These are phyloP conservation scores for Luvunga scandens DNA, from an alignment of 345 rosid genomes.

Conservation along the genomic window DNA sequence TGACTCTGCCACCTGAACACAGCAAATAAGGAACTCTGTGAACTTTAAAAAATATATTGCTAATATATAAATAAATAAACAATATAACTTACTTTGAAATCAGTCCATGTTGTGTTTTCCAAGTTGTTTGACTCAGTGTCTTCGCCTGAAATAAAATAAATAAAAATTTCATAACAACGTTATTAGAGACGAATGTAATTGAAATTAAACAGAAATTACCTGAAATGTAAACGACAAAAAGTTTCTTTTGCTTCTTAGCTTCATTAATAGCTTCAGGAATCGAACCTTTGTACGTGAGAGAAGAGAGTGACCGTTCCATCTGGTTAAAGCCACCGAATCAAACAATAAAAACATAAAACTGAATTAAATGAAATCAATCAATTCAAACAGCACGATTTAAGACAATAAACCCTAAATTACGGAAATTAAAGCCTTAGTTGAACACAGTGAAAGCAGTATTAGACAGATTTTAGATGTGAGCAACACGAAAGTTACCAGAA, in stretches of 20 bases:
- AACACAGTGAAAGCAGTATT: neutral
- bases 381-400: neutral
- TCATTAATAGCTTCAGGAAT: constrained; percentile 68
- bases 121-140: constrained; percentile 50
- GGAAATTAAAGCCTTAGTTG: neutral
- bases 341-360: neutral
- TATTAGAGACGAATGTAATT: neutral
- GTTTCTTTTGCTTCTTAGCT: constrained; percentile 71
- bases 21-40: neutral
- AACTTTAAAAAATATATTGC: neutral
- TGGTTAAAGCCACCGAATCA: constrained; percentile 15
- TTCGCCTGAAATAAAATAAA: constrained; percentile 39
- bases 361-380: neutral
- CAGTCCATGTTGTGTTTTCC: constrained; percentile 63
- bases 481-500: neutral
- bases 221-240: constrained; percentile 79
- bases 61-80: neutral
- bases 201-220: constrained; percentile 34
- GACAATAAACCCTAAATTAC: neutral
- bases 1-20: constrained; percentile 61
- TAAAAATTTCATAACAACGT: neutral
- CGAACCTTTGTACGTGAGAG: constrained; percentile 63
- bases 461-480: neutral
- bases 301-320: constrained; percentile 64
- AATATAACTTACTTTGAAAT: constrained; percentile 36